Evolutionary conservation across 1,139 yeast species (phyloP), one percentile per base, ranked within the genome.

Genomic region (Candida sp.): DNA sequence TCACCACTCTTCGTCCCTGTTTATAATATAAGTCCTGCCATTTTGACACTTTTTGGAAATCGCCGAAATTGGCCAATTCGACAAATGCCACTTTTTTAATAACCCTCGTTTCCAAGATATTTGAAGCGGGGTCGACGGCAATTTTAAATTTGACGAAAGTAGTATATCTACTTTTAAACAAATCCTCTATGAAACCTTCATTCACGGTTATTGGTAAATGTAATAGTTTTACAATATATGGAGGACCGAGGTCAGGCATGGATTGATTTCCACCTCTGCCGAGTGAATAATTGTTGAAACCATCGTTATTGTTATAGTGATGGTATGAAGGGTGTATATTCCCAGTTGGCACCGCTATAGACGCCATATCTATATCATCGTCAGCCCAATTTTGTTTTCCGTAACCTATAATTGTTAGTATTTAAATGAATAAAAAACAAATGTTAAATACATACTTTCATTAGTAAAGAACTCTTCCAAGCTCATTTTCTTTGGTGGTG

Each of bases 351-450:
- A 81, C 83, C 32, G 80, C 75, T 45, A 82, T 80, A 36, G 85
- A 80, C 45, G 82, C 75, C 65, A 83, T 71, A 63, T 84, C 90
- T 44, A 85, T 76, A 50, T 84, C 90, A 47, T 81, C 84, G 55
- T 84, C 91, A 38, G 89, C 91, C 89, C 93, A 85, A 36, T 86
- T 79, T 44, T 85, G 84, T 44, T 77, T 78, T 45, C 81, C 82
- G 51, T 64, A 65, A 22, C 71, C 75, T 69, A 15, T 15, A 45
- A 44, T 33, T 6, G 60, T 58, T 58, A 60, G 61, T 59, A 58
- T 19, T 34, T 12, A 21, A 21, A 11, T 15, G 21, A 21, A 27
- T 15, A 22, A 15, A 21, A 15, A 6, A 22, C 19, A 22, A 15
- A 21, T 19, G 11, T 12, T 38, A 5, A 21, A 48, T 55, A 76